Conservation (phyloP, 257 asterid genomes). For the Solanum neorickii region DNA sequence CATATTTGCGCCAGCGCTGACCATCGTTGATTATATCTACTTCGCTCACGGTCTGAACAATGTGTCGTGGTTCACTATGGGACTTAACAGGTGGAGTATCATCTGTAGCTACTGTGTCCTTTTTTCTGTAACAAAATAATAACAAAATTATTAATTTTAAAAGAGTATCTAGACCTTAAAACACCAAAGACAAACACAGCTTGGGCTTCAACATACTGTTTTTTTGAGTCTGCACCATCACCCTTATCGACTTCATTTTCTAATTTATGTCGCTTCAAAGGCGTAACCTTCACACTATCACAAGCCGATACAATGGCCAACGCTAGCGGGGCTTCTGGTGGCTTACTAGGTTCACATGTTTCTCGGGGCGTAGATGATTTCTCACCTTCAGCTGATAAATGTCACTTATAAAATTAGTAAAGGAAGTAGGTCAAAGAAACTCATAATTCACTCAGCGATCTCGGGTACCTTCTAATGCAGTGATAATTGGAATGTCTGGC, state of each 20-base stretch:
- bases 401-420: conserved; percentile 6
- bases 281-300: conserved; percentile 19
- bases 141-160: neutral
- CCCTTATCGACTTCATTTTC: conserved; percentile 25
- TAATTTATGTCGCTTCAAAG: conserved; percentile 15
- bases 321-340: conserved; percentile 15
- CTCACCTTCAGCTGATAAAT: conserved; percentile 33
- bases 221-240: conserved; percentile 36
- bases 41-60: conserved; percentile 71
- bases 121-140: conserved; percentile 48
- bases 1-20: conserved; percentile 96
- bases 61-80: conserved; percentile 44
- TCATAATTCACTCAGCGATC: neutral
- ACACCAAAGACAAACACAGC: conserved; percentile 1
- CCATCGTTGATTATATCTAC: conserved; percentile 82
- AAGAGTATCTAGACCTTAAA: neutral
- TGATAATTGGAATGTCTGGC: conserved; percentile 16
- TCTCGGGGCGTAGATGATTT: conserved; percentile 11
- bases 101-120: conserved; percentile 15
- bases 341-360: conserved; percentile 25
- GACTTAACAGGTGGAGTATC: conserved; percentile 35
- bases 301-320: conserved; percentile 18
- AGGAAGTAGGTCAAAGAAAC: neutral
- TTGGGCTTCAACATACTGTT: conserved; percentile 44
- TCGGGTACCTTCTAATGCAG: conserved; percentile 39